A percentile compares a stretch with the other conserved stretches of the same genome.
phyloP scores from a whole-genome alignment of 2,329 filamentous ascomycete species.

The Penicillium sp. region DNA sequence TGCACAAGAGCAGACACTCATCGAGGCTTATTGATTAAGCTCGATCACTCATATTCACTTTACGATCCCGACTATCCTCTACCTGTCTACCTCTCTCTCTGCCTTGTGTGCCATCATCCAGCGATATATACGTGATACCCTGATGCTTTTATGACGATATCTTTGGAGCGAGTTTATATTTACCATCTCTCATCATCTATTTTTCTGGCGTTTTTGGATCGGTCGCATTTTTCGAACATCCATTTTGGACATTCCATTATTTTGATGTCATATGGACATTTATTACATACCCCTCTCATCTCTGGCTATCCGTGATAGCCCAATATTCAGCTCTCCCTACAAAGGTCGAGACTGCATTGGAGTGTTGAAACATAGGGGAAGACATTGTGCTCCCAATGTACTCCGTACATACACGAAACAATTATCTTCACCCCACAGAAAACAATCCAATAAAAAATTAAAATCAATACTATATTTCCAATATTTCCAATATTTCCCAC shows the following conservation, averaged over 20 bases:
- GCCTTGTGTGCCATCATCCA: constrained; percentile 18
- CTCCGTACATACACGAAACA: constrained; percentile 6
- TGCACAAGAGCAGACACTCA: constrained; percentile 38
- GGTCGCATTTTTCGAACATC: constrained; percentile 2
- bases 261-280: not conserved
- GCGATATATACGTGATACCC: constrained; percentile 19
- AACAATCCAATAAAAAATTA: constrained; percentile 2
- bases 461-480: not conserved
- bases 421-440: not conserved
- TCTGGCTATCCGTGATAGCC: constrained; percentile 6
- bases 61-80: not conserved
- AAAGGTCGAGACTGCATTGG: constrained; percentile 17
- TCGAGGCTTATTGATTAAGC: constrained; percentile 40
- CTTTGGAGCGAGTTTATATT: constrained; percentile 4
- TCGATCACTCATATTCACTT: not conserved
- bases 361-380: constrained; percentile 4
- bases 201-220: constrained; percentile 19
- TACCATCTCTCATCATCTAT: constrained; percentile 2
- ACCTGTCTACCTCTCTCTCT: not conserved
- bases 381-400: constrained; percentile 13
- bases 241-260: not conserved
- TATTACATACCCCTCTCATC: constrained; percentile 7
- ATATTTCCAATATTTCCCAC: not conserved
- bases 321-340: constrained; percentile 15
- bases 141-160: constrained; percentile 14